These are phyloP conservation scores for Globisporangium apiculatum DNA, from an alignment of 352 stramenopile species.

Conservation along the genomic window DNA sequence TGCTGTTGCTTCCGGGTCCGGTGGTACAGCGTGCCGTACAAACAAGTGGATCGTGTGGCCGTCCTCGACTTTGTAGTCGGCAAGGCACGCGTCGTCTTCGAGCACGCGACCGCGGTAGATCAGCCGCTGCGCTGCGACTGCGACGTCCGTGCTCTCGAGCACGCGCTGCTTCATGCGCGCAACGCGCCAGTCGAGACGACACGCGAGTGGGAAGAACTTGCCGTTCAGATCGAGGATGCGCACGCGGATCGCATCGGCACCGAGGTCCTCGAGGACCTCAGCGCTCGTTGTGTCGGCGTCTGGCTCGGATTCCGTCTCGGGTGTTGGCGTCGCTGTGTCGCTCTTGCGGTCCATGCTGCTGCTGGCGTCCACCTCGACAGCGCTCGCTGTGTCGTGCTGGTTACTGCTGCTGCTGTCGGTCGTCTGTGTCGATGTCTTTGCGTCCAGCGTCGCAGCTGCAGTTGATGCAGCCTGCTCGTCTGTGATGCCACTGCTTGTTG, in stretches of 20 bases:
- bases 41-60: conserved; percentile 91
- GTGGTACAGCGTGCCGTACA: conserved; percentile 54
- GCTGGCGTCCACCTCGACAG: neutral
- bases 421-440: neutral
- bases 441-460: neutral
- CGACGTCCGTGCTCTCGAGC: conserved; percentile 63
- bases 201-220: conserved; percentile 78
- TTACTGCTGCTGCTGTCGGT: conserved; percentile 1
- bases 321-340: neutral
- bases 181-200: conserved; percentile 59
- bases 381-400: neutral
- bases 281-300: too few species aligned
- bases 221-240: conserved; percentile 81
- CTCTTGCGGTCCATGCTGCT: neutral
- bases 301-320: neutral
- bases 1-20: conserved; percentile 49
- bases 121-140: conserved; percentile 69
- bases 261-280: conserved; percentile 12
- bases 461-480: neutral
- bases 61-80: conserved; percentile 86
- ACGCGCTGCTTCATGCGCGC: conserved; percentile 63
- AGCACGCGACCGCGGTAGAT: conserved; percentile 90
- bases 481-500: neutral
- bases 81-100: conserved; percentile 65
- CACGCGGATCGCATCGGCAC: conserved; percentile 41